These are phyloP conservation scores for Mycena polygramma DNA, from an alignment of 768 basidiomycete genomes.

Conservation along the genomic window DNA sequence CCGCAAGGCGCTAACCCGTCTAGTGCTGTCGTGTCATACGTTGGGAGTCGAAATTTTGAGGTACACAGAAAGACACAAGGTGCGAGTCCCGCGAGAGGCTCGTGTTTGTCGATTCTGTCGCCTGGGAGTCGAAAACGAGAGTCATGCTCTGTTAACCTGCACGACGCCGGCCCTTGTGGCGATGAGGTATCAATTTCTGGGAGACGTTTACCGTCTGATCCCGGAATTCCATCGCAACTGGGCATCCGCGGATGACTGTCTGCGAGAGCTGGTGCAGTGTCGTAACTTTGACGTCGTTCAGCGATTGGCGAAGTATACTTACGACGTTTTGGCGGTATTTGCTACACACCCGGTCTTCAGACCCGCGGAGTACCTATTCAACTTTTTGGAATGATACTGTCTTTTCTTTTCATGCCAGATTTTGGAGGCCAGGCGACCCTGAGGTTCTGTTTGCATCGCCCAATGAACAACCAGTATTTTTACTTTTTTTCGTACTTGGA, in stretches of 20 bases:
- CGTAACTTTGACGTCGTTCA: background rate
- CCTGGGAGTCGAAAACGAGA: background rate
- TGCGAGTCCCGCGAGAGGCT: background rate
- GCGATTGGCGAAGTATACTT: background rate
- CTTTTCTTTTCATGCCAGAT: background rate
- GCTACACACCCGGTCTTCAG: background rate
- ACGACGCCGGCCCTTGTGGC: background rate
- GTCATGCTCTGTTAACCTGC: background rate
- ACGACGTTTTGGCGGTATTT: background rate
- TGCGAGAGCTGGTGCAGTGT: background rate
- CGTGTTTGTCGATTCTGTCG: slow-evolving; percentile 4
- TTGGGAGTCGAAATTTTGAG: slow-evolving; percentile 6
- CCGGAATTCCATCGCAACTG: background rate
- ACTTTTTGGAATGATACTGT: background rate
- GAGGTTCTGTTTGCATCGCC: background rate
- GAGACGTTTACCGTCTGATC: background rate
- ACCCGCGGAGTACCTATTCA: background rate
- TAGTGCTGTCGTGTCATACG: background rate
- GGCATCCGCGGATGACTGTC: background rate
- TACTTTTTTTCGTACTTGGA: background rate
- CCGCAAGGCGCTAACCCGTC: slow-evolving; percentile 2
- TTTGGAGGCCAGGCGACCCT: background rate
- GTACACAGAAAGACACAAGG: background rate
- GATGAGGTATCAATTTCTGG: background rate
- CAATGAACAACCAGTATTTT: background rate